Conservation (phyloP, 1,284 basidiomycete species). For the Ustilago esculenta region DNA sequence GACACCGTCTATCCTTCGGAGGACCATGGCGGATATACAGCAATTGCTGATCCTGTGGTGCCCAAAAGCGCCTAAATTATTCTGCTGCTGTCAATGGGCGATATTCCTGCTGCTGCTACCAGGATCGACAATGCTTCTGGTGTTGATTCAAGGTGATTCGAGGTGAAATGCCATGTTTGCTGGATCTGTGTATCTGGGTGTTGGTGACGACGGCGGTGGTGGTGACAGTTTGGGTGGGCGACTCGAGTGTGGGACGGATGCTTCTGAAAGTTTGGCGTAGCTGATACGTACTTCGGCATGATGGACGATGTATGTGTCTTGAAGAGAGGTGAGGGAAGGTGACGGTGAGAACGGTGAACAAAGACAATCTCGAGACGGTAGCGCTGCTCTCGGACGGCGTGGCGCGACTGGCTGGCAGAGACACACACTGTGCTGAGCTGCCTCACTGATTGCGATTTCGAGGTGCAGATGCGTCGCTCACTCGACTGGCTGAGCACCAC, state of each 20-base stretch:
- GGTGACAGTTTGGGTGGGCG: background rate
- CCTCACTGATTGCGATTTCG: too few relatives aligned
- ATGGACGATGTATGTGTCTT: slow-evolving; percentile 57
- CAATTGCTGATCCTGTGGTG: too few relatives aligned
- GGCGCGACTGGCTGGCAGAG: too few relatives aligned
- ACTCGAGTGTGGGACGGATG: slow-evolving; percentile 2
- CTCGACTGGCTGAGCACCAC: too few relatives aligned
- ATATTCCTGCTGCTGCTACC: slow-evolving; percentile 3
- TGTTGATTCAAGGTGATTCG: background rate
- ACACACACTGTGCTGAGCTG: background rate
- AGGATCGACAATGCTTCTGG: background rate
- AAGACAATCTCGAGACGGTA: slow-evolving; percentile 10
- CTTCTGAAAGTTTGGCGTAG: slow-evolving; percentile 2
- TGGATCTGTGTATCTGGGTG: background rate
- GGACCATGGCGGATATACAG: too few relatives aligned
- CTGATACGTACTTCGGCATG: slow-evolving; percentile 61
- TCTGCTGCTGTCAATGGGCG: too few relatives aligned
- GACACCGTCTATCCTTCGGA: too few relatives aligned
- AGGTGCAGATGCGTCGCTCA: too few relatives aligned
- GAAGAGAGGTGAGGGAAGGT: slow-evolving; percentile 29
- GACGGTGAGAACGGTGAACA: slow-evolving; percentile 37
- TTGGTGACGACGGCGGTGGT: background rate
- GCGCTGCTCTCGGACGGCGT: background rate
- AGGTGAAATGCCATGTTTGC: too few relatives aligned
- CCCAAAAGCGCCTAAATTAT: too few relatives aligned